phyloP scores from a whole-genome alignment of 192 early-diverging fungal genomes.

The Dimargaris cristalligena region DNA sequence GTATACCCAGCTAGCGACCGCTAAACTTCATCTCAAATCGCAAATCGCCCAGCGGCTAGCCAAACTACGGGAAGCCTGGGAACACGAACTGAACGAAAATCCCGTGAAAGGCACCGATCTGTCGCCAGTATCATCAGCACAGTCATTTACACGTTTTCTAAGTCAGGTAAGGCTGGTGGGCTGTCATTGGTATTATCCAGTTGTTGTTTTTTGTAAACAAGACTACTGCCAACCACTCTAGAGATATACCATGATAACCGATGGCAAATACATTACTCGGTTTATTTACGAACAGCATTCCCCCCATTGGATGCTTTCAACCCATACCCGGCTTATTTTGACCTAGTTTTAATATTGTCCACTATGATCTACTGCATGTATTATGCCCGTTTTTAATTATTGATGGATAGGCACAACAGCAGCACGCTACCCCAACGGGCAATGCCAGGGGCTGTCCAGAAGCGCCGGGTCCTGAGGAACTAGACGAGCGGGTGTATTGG shows the following conservation, averaged over 20 bases:
- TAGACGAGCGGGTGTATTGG: slow-evolving; percentile 9
- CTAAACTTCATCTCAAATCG: neutral
- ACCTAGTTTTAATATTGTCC: neutral
- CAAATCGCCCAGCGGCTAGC: neutral
- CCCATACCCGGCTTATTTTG: no score
- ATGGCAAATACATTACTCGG: no score
- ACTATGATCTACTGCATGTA: neutral
- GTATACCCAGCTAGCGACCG: slow-evolving; percentile 2
- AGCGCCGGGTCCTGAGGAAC: neutral
- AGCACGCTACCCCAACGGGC: no score
- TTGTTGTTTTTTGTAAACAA: neutral
- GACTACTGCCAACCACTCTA: neutral
- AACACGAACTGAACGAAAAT: neutral
- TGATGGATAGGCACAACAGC: no score
- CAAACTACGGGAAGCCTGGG: slow-evolving; percentile 5
- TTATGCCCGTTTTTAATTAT: neutral
- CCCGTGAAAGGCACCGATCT: neutral
- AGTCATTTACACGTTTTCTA: neutral
- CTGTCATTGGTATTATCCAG: neutral
- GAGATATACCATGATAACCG: neutral
- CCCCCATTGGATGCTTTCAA: no score
- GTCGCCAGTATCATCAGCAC: neutral
- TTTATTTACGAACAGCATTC: no score
- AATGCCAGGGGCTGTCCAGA: no score
- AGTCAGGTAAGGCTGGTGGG: neutral